Conservation (phyloP, 1,139 yeast genomes). For the Saccharomyces hybrid region DNA sequence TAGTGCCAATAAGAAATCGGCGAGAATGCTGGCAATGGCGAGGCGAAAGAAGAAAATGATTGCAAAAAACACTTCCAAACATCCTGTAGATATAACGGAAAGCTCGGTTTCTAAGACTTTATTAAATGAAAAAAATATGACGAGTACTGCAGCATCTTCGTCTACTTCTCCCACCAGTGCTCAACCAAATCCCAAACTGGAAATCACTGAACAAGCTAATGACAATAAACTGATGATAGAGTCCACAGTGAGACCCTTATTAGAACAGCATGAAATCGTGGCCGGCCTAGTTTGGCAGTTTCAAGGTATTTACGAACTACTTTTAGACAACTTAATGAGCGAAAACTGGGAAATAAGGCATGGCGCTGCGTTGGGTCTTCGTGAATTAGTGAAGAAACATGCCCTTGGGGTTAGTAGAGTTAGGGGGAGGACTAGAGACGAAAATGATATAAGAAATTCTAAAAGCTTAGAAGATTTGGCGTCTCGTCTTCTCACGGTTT, state of each 20-base stretch:
- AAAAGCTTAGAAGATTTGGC: constrained; percentile 82
- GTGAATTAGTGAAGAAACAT: constrained; percentile 80
- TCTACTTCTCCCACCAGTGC: constrained; percentile 1
- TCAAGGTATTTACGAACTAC: constrained; percentile 83
- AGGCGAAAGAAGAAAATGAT: constrained; percentile 81
- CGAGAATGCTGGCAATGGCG: constrained; percentile 89
- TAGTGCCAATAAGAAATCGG: constrained; percentile 41
- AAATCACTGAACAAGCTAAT: constrained; percentile 73
- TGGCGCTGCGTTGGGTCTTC: constrained; percentile 88
- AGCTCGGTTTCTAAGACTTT: constrained; percentile 64
- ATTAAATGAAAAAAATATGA: constrained; percentile 8
- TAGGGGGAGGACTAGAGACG: constrained; percentile 49
- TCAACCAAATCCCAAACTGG: constrained; percentile 20
- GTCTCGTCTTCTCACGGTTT: constrained; percentile 75
- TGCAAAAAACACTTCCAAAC: constrained; percentile 53
- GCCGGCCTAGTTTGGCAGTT: constrained; percentile 88
- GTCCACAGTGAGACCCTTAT: constrained; percentile 61
- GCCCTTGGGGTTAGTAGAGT: constrained; percentile 85
- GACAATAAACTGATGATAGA: constrained; percentile 81
- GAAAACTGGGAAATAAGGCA: constrained; percentile 94
- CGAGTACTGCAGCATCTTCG: constrained; percentile 15
- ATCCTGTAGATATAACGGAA: constrained; percentile 70
- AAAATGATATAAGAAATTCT: constrained; percentile 59
- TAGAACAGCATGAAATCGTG: constrained; percentile 69
- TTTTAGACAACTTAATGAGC: constrained; percentile 73